Evolutionary conservation across 202 grass and related monocot genomes (phyloP).

Genomic region (Hordeum pubiflorum): DNA sequence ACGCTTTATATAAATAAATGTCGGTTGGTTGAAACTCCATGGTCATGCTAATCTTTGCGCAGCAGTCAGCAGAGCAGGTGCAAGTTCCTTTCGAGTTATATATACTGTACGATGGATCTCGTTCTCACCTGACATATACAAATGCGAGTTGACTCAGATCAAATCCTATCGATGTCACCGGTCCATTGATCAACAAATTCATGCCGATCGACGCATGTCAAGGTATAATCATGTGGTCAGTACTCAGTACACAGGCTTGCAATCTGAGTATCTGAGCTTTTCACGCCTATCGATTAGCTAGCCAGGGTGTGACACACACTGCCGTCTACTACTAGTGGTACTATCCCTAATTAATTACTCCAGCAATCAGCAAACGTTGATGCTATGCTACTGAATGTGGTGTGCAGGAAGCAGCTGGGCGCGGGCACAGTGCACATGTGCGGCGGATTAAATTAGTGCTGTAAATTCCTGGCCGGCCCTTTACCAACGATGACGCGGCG

Average conservation of each 20-base stretch:
- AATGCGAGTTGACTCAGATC: neutral
- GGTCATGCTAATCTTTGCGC: neutral
- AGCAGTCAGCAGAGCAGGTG: neutral
- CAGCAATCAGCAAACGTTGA: neutral
- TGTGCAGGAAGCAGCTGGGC: neutral
- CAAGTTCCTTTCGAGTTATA: neutral
- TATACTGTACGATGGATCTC: neutral
- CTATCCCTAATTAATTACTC: neutral
- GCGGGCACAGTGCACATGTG: neutral
- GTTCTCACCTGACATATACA: neutral
- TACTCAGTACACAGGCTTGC: neutral
- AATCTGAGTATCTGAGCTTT: no score
- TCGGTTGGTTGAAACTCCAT: neutral
- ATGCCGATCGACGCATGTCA: neutral
- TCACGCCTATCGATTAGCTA: neutral
- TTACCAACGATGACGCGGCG: neutral
- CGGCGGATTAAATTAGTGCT: neutral
- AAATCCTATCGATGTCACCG: neutral
- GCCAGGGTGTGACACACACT: neutral
- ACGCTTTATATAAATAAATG: neutral
- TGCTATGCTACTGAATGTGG: neutral
- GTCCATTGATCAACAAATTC: neutral
- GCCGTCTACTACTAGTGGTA: no score
- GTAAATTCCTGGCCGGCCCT: neutral
- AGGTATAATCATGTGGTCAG: neutral